Conservation (phyloP, 495 filamentous ascomycete species). For the Tuber microsphaerosporum region DNA sequence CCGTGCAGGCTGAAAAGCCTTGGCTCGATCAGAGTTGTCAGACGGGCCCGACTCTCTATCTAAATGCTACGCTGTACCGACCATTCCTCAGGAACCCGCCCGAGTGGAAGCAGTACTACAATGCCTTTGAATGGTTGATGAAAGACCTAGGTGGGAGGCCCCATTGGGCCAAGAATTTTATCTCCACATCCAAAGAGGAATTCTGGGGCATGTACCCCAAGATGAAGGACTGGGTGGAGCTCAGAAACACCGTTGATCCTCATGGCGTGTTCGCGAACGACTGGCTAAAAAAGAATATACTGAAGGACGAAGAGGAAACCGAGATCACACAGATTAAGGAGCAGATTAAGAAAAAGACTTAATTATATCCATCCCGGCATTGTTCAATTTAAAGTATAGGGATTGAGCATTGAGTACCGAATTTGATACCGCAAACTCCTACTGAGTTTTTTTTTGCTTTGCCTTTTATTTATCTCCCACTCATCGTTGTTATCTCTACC, state of each 20-base stretch:
- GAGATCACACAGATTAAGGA: not conserved
- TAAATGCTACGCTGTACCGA: constrained; percentile 93
- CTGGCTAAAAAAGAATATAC: constrained; percentile 73
- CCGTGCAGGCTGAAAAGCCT: constrained; percentile 51
- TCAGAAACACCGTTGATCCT: constrained; percentile 56
- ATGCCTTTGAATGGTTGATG: constrained; percentile 96
- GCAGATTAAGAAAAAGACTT: not conserved
- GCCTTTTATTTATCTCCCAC: not conserved
- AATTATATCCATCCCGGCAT: not conserved
- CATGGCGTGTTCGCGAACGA: constrained; percentile 86
- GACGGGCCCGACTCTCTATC: constrained; percentile 71
- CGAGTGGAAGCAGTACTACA: constrained; percentile 70
- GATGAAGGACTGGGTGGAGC: constrained; percentile 30
- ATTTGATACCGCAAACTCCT: not conserved
- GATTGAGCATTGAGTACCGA: not conserved
- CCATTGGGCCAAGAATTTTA: constrained; percentile 97
- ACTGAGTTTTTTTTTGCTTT: not conserved
- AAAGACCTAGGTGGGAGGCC: constrained; percentile 78
- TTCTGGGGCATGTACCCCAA: constrained; percentile 51
- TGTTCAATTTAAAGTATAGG: not conserved
- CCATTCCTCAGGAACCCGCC: constrained; percentile 79
- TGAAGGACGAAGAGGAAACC: constrained; percentile 43
- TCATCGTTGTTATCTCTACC: not conserved
- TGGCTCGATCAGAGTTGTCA: constrained; percentile 66
- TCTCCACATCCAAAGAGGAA: constrained; percentile 52